Base-by-base conservation (phyloP, 73 alveolate species). In the Paraurostyla sp. region DNA sequence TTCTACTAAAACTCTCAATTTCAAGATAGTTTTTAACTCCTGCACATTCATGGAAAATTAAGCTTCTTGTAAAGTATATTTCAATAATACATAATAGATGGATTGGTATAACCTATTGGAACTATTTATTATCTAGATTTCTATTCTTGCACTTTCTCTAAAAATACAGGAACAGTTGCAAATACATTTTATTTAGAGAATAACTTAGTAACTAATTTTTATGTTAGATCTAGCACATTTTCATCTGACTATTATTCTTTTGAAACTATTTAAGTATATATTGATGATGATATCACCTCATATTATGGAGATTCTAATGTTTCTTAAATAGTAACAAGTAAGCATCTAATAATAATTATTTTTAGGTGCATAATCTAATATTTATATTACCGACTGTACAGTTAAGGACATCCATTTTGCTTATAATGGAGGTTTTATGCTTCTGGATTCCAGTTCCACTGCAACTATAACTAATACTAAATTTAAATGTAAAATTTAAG, bases 31-130 rank as follows among this genome's bases (percentile, higher is more conserved):
- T n/a, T n/a, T n/a, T n/a, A n/a, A n/a, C n/a, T n/a, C 33, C 9
- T 65, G 60, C 25, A 36, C 82, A 6, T 65, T 65, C 58, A 38
- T 6, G 0, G 9, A 27, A 13, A 65, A 65, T 35, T 38, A 11
- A 38, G 82, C 82, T 9, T 3, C 32, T 11, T 35, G 82, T 65
- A 65, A 65, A 13, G 23, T 54, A 54, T 54, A 54, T 65, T 36
- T 9, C 2, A 32, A 11, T 13, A 65, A 6, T 16, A 13, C 40
- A 9, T 36, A 18, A 38, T 65, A 65, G 82, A 65, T 38, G 82
- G 82, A 20, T 38, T 65, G 32, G 32, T 65, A 1, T 38, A 65
- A 36, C n/a, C 23, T 38, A 40, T 11, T 18, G 2, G 11, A 33
- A 7, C 6, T 38, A 22, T 65, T 2, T 1, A 40, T 25, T 22